Conservation (phyloP, 805 yeast genomes). For the Kodamaea sagamina region DNA sequence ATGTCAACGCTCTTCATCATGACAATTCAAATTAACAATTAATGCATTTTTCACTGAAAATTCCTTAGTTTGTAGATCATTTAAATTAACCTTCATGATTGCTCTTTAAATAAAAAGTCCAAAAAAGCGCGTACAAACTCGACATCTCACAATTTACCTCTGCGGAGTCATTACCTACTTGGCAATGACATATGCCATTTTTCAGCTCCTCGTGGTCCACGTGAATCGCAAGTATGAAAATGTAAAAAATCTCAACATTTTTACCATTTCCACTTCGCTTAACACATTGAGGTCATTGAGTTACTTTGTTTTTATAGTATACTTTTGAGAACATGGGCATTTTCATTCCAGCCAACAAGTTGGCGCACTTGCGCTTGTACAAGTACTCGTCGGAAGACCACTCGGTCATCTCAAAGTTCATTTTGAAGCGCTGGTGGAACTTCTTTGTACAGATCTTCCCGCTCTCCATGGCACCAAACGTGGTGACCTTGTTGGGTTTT, state of each 20-base stretch:
- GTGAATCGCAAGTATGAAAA: conserved; percentile 3
- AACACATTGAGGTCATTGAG: background rate
- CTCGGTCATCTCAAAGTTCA: conserved; percentile 70
- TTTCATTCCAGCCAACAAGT: conserved; percentile 56
- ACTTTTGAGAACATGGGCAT: conserved; percentile 52
- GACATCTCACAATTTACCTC: too few species aligned
- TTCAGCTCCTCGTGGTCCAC: background rate
- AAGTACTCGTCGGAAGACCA: conserved; percentile 78
- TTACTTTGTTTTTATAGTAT: background rate
- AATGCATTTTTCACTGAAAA: too few species aligned
- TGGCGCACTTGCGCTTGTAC: conserved; percentile 56
- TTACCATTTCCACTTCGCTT: conserved; percentile 4
- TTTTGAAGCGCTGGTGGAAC: conserved; percentile 83
- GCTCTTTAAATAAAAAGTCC: too few species aligned
- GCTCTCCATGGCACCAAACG: conserved; percentile 87
- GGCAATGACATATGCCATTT: too few species aligned
- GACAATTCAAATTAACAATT: too few species aligned
- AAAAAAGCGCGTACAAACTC: too few species aligned
- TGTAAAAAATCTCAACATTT: conserved; percentile 2
- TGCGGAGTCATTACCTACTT: too few species aligned
- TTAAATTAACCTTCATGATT: too few species aligned
- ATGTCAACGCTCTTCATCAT: too few species aligned
- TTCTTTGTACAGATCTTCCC: conserved; percentile 77
- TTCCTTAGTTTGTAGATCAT: too few species aligned
- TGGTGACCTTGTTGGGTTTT: conserved; percentile 80